Percentiles rank a stretch among this genome's conserved stretches.
Conservation (phyloP, 2,329 filamentous ascomycete genomes). For the Beauveria caledonica region DNA sequence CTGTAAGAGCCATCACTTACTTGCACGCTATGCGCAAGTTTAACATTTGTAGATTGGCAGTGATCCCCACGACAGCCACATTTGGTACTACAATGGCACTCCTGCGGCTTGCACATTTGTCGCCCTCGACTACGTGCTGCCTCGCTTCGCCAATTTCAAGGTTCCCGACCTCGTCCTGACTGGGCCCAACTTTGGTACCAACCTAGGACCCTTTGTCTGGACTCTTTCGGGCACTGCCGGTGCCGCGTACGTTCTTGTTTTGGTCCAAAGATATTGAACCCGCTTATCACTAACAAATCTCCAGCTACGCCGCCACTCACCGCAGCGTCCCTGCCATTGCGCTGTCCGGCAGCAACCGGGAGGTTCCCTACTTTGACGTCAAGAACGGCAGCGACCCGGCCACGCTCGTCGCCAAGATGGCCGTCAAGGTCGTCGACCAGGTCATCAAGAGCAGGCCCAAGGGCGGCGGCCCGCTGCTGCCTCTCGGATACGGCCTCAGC, state of each 20-base stretch:
- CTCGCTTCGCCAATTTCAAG: constrained; percentile 37
- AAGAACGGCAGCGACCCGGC: constrained; percentile 35
- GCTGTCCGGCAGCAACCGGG: constrained; percentile 35
- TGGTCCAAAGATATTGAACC: no score
- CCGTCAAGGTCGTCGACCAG: constrained; percentile 35
- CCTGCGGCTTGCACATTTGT: constrained; percentile 48
- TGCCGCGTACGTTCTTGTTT: constrained; percentile 23
- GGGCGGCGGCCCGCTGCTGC: constrained; percentile 28
- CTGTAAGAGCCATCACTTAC: constrained; percentile 14
- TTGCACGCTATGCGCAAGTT: not conserved
- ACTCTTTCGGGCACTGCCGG: constrained; percentile 43
- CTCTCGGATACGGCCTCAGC: constrained; percentile 42
- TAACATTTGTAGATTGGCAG: constrained; percentile 27
- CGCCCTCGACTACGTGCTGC: constrained; percentile 47
- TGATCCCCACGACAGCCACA: constrained; percentile 42
- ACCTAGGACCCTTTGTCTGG: constrained; percentile 46
- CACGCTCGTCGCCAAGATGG: constrained; percentile 33
- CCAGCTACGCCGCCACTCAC: constrained; percentile 39
- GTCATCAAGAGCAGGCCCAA: constrained; percentile 30
- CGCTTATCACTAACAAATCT: not conserved
- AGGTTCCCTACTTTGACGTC: constrained; percentile 32
- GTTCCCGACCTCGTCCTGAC: constrained; percentile 45
- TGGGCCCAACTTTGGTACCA: constrained; percentile 48
- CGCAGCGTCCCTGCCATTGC: constrained; percentile 43
- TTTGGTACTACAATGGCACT: constrained; percentile 55